These are phyloP conservation scores for Viola odorata DNA, from an alignment of 345 rosid species.

Conservation along the genomic window DNA sequence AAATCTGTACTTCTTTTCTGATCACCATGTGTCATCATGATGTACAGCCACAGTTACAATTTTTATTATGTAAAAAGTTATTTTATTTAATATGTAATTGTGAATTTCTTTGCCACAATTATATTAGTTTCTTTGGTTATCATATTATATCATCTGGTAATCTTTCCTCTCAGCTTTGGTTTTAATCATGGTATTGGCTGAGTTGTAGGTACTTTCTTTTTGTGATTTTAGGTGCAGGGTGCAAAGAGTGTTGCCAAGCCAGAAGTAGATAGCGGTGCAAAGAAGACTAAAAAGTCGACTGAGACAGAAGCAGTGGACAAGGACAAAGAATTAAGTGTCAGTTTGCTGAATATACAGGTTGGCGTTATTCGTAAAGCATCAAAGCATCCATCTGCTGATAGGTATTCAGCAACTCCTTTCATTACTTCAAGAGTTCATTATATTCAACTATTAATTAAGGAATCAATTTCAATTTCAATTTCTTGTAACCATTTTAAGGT, in stretches of 20 bases:
- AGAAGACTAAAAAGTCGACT: slow-evolving; percentile 44
- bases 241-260: slow-evolving; percentile 31
- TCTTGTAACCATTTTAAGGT: too few relatives aligned
- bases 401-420: slow-evolving; percentile 41
- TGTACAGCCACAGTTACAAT: too few relatives aligned
- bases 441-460: slow-evolving; percentile 13
- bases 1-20: too few relatives aligned
- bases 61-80: too few relatives aligned
- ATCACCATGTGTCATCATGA: too few relatives aligned
- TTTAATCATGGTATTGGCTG: slow-evolving; percentile 1
- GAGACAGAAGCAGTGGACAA: slow-evolving; percentile 50
- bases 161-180: background rate
- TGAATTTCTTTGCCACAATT: too few relatives aligned
- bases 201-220: slow-evolving; percentile 6
- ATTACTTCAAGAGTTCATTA: background rate
- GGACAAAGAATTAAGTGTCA: slow-evolving; percentile 77
- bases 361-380: slow-evolving; percentile 85
- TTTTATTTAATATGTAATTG: too few relatives aligned
- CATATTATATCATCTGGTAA: background rate
- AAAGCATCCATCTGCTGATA: slow-evolving; percentile 99
- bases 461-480: too few relatives aligned
- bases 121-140: background rate
- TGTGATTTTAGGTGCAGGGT: slow-evolving; percentile 27
- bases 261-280: slow-evolving; percentile 45
- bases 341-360: slow-evolving; percentile 80